Evolutionary conservation across 1,139 yeast species (phyloP).

Genomic region (Kluyveromyces sp.): DNA sequence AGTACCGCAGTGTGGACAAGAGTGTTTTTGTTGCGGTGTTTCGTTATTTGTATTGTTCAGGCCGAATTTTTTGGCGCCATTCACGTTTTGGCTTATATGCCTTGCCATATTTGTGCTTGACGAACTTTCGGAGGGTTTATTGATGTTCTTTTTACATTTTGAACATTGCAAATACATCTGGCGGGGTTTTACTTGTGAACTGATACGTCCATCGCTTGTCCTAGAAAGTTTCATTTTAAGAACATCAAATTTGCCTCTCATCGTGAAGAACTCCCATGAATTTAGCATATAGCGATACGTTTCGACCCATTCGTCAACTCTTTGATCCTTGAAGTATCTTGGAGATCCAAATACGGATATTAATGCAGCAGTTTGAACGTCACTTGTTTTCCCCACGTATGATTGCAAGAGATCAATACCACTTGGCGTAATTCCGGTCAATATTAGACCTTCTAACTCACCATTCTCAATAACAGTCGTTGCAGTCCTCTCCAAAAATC

Average conservation of each 20-base stretch:
- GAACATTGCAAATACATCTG: slow-evolving; percentile 77
- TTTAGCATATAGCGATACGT: slow-evolving; percentile 69
- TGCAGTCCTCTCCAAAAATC: slow-evolving; percentile 62
- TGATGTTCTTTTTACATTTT: slow-evolving; percentile 68
- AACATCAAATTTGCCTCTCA: slow-evolving; percentile 81
- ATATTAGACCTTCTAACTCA: slow-evolving; percentile 80
- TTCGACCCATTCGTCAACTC: slow-evolving; percentile 73
- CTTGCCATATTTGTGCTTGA: slow-evolving; percentile 2
- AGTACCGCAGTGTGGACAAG: slow-evolving; percentile 81
- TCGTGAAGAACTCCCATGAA: slow-evolving; percentile 74
- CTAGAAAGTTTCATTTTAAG: slow-evolving; percentile 59
- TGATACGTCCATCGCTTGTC: slow-evolving; percentile 41
- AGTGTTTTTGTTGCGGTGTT: slow-evolving; percentile 28
- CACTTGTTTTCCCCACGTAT: slow-evolving; percentile 83
- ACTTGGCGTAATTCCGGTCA: slow-evolving; percentile 82
- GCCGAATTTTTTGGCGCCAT: slow-evolving; percentile 13
- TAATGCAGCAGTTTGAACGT: slow-evolving; percentile 86
- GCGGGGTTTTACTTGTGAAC: slow-evolving; percentile 50
- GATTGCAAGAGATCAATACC: slow-evolving; percentile 79
- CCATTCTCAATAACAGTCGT: slow-evolving; percentile 68
- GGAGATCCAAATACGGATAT: slow-evolving; percentile 79
- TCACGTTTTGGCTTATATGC: slow-evolving; percentile 6
- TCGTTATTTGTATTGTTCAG: slow-evolving; percentile 12
- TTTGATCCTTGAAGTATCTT: slow-evolving; percentile 59
- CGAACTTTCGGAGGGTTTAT: slow-evolving; percentile 25